These are phyloP conservation scores for Rhodamnia rubescens DNA, from an alignment of 345 rosid genomes.

Conservation along the genomic window DNA sequence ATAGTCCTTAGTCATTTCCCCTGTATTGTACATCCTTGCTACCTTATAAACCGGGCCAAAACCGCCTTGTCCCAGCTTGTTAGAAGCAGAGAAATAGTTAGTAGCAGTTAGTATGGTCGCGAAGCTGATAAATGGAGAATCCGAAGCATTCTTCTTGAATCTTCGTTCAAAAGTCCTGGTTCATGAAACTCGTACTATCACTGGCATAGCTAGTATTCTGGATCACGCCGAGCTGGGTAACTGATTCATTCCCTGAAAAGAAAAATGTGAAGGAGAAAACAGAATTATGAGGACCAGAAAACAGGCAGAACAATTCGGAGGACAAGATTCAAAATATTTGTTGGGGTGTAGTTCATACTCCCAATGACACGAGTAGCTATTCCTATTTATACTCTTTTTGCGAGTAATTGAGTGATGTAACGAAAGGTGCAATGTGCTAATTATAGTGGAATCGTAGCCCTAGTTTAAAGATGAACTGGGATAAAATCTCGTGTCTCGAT, in stretches of 20 bases:
- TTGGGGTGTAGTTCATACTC: no score
- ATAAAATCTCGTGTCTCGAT: no score
- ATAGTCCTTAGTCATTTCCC: background rate
- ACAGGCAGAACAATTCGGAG: background rate
- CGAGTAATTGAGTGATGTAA: no score
- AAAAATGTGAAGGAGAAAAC: background rate
- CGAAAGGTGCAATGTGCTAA: no score
- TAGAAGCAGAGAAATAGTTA: constrained; percentile 15
- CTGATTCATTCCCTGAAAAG: background rate
- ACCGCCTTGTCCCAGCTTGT: constrained; percentile 15
- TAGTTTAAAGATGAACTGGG: no score
- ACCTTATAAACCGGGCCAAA: constrained; percentile 22
- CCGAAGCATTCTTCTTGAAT: background rate
- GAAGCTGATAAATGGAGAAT: constrained; percentile 7
- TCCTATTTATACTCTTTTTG: no score
- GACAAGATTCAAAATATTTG: background rate
- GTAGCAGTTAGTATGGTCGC: constrained; percentile 22
- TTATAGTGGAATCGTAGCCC: no score
- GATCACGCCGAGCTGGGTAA: background rate
- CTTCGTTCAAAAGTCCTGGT: background rate
- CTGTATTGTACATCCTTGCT: background rate
- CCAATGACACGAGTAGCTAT: no score
- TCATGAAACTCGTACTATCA: background rate
- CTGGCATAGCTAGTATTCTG: background rate
- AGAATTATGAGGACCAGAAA: background rate